Percentiles rank a stretch among this genome's conserved stretches.
Evolutionary conservation across 805 yeast species (phyloP).

Genomic region (Teunomyces cretensis): DNA sequence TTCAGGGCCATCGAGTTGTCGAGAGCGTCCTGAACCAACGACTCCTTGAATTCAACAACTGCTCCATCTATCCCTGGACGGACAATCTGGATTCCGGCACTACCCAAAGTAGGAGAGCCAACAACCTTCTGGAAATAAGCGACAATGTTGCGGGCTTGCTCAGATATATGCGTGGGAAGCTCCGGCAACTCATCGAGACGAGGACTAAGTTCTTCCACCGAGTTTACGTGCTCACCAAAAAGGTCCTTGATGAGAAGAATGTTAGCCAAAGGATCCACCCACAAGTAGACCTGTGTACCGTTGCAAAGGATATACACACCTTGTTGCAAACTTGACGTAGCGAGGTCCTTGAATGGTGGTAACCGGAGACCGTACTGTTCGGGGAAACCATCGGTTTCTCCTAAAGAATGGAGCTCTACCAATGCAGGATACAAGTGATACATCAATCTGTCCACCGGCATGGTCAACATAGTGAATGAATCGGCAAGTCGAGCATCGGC

Average conservation of each 20-base stretch:
- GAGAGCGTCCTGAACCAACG: conserved; percentile 71
- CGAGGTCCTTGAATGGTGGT: conserved; percentile 51
- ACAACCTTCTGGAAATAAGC: conserved; percentile 45
- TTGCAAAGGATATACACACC: conserved; percentile 80
- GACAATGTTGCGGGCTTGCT: conserved; percentile 64
- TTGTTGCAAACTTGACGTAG: conserved; percentile 49
- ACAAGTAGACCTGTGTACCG: conserved; percentile 58
- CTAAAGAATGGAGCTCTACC: conserved; percentile 68
- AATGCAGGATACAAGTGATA: conserved; percentile 79
- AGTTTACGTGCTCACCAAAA: conserved; percentile 56
- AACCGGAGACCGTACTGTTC: conserved; percentile 40
- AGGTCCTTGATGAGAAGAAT: conserved; percentile 69
- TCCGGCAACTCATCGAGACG: conserved; percentile 62
- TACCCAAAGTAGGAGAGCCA: conserved; percentile 26
- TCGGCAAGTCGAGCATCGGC: conserved; percentile 68
- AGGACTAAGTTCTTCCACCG: conserved; percentile 48
- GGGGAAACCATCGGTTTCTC: conserved; percentile 46
- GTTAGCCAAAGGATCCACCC: conserved; percentile 70
- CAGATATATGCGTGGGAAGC: conserved; percentile 65
- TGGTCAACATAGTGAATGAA: conserved; percentile 48
- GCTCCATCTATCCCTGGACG: conserved; percentile 65
- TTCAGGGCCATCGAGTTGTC: conserved; percentile 40
- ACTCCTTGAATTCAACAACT: conserved; percentile 50
- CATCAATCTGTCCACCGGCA: conserved; percentile 56
- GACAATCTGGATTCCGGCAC: conserved; percentile 55